These are phyloP conservation scores for Sugiyamaella mastotermitis DNA, from an alignment of 805 yeast genomes.

Conservation along the genomic window DNA sequence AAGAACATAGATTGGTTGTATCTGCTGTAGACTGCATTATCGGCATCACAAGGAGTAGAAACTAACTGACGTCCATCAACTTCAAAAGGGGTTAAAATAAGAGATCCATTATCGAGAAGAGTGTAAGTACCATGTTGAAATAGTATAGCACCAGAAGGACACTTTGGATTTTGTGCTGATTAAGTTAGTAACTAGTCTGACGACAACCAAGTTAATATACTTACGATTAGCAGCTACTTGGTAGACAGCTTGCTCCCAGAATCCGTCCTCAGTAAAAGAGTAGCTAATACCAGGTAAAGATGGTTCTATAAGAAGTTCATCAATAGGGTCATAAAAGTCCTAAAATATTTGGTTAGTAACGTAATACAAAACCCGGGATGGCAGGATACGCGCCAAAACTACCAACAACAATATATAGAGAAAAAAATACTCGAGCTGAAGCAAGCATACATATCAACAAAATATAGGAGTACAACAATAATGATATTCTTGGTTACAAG, in stretches of 20 bases:
- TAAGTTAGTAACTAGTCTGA: constrained; percentile 18
- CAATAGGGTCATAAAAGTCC: constrained; percentile 91
- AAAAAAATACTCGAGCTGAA: not conserved
- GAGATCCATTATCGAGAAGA: constrained; percentile 54
- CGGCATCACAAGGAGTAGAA: constrained; percentile 73
- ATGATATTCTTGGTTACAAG: not conserved
- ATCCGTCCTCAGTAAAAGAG: constrained; percentile 90
- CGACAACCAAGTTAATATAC: not conserved
- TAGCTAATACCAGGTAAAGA: constrained; percentile 90
- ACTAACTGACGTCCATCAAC: constrained; percentile 92
- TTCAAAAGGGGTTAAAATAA: constrained; percentile 63
- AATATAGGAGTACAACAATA: not conserved
- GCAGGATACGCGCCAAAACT: too few relatives aligned
- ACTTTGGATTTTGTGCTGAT: constrained; percentile 54
- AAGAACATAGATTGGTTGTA: constrained; percentile 64
- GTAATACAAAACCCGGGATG: not conserved
- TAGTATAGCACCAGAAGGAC: constrained; percentile 76
- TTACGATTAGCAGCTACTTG: constrained; percentile 61
- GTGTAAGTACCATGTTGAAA: constrained; percentile 87
- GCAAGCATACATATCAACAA: not conserved
- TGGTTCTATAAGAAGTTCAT: constrained; percentile 91
- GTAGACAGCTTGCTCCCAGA: constrained; percentile 84
- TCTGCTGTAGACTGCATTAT: constrained; percentile 46
- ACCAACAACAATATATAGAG: not conserved
- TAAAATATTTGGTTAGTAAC: constrained; percentile 22